Evolutionary conservation across 2,329 filamentous ascomycete species (phyloP), one percentile per base, ranked within the genome.

Genomic region (Diaporthe helianthi): DNA sequence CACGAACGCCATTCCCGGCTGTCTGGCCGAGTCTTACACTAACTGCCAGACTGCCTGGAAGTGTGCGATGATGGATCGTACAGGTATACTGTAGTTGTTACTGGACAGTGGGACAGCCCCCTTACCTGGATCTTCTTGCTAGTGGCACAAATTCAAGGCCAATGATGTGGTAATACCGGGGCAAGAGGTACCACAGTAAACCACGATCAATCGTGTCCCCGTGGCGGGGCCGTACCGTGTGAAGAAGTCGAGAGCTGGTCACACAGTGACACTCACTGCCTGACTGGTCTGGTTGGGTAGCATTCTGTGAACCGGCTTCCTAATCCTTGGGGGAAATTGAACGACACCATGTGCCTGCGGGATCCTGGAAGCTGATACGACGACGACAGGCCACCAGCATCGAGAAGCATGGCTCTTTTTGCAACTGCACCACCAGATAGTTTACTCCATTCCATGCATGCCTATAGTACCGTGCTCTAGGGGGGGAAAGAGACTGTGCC

Each of bases 361-460:
- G 38, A 66, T 54, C 49, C 51, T 49, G 52, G 65, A 41, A 17
- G 65, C 52, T 67, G 52, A 55, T 58, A 67, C 64, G 52, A 55
- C 53, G 41, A 67, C 64, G 52, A 55, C 53, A 29, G n/a, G n/a
- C 63, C 31, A 38, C 51, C 29, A 58, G 64, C 58, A 67, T 22
- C 53, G 52, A 46, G 41, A 46, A 26, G 33, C 49, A 47, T 38
- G 64, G 15, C 38, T 36, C 51, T 17, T 38, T 17, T 15, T 46
- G n/a, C n/a, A 22, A 46, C 29, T 36, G n/a, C n/a, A 29, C 53
- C 38, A 58, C 53, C 26, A 41, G 31, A n/a, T 38, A 13, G 29
- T 15, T 22, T n/a, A n/a, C n/a, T n/a, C n/a, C n/a, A n/a, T n/a
- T n/a, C n/a, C n/a, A n/a, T n/a, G n/a, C 36, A 33, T 54, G 47